These are phyloP conservation scores for Phialemoniopsis sp. DNA, from an alignment of 2,329 filamentous ascomycete genomes.

Conservation along the genomic window DNA sequence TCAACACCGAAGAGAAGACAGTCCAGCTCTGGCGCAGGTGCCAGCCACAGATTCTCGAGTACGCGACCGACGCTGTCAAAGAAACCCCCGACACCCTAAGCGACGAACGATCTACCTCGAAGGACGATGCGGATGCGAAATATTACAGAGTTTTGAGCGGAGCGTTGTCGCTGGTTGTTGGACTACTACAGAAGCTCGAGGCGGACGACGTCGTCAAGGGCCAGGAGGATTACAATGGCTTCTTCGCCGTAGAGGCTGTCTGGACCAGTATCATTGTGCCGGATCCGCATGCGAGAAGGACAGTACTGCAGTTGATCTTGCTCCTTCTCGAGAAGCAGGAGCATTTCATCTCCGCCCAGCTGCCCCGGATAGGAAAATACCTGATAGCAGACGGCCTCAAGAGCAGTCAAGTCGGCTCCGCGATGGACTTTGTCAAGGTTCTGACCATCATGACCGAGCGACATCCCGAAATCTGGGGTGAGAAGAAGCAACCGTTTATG, in stretches of 20 bases:
- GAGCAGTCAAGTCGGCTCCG: constrained; percentile 68
- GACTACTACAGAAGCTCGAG: constrained; percentile 45
- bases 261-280: constrained; percentile 64
- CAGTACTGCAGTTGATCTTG: constrained; percentile 46
- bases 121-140: constrained; percentile 82
- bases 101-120: constrained; percentile 78
- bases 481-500: constrained; percentile 50
- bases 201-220: constrained; percentile 54
- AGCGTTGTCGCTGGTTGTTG: constrained; percentile 50
- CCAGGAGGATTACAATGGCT: constrained; percentile 56
- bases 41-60: constrained; percentile 75
- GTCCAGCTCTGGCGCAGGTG: constrained; percentile 75
- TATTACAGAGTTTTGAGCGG: constrained; percentile 69
- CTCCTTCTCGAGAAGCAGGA: constrained; percentile 41
- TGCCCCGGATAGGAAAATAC: constrained; percentile 46
- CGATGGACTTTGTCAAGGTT: constrained; percentile 64
- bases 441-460: constrained; percentile 61
- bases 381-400: constrained; percentile 73
- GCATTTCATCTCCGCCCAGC: constrained; percentile 41
- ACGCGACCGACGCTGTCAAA: constrained; percentile 72
- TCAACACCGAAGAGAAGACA: constrained; percentile 76
- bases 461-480: constrained; percentile 71
- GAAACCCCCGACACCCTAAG: constrained; percentile 82
- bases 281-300: constrained; percentile 48
- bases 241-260: constrained; percentile 62